Conservation (phyloP, 2,329 filamentous ascomycete species). For the Lachnellula cervina region DNA sequence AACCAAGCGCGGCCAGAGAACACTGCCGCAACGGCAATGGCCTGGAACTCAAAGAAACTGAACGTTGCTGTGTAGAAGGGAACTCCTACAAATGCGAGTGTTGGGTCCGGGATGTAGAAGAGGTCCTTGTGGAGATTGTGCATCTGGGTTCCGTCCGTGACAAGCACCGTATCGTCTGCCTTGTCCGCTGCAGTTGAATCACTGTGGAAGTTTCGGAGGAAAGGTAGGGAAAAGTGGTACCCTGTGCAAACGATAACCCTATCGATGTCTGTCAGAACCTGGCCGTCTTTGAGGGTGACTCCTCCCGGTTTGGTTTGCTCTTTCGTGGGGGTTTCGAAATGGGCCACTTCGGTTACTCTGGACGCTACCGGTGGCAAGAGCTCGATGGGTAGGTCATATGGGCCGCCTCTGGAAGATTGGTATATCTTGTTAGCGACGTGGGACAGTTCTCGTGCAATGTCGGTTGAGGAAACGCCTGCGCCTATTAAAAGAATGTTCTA, state of each 20-base stretch:
- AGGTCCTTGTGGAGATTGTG: constrained; percentile 50
- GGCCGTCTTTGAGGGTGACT: constrained; percentile 49
- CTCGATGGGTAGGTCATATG: constrained; percentile 20
- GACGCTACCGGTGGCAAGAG: constrained; percentile 16
- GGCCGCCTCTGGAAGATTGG: constrained; percentile 22
- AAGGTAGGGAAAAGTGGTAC: constrained; percentile 64
- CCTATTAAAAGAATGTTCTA: constrained; percentile 51
- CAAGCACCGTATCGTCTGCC: constrained; percentile 49
- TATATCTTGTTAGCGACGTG: constrained; percentile 24
- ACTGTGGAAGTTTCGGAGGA: constrained; percentile 46
- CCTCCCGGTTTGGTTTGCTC: constrained; percentile 42
- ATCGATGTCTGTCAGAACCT: constrained; percentile 51
- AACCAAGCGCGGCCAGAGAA: constrained; percentile 35
- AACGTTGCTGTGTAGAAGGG: constrained; percentile 46
- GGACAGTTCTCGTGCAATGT: constrained; percentile 25
- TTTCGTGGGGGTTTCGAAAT: constrained; percentile 12
- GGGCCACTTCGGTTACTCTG: constrained; percentile 19
- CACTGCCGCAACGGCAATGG: constrained; percentile 41
- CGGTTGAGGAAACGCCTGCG: constrained; percentile 47
- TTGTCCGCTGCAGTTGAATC: constrained; percentile 37
- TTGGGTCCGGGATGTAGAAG: constrained; percentile 46
- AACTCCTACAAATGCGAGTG: constrained; percentile 41
- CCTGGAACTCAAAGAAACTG: constrained; percentile 46
- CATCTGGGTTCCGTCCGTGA: constrained; percentile 42
- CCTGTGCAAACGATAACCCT: constrained; percentile 62